Evolutionary conservation across 2,329 filamentous ascomycete genomes (phyloP).

Genomic region (Talaromyces sp.): DNA sequence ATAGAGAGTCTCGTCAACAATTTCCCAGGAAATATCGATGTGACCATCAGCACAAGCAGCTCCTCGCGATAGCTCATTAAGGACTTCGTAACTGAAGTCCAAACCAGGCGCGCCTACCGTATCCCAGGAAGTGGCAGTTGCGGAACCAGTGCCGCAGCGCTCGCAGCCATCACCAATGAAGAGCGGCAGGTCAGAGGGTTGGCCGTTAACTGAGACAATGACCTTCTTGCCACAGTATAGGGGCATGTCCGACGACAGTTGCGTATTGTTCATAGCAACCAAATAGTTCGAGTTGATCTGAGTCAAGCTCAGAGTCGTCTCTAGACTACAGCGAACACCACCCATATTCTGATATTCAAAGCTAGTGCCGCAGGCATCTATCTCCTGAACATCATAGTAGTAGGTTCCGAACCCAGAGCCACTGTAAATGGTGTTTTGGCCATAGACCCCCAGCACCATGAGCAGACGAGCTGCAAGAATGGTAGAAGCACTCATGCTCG

Average conservation of each 20-base stretch:
- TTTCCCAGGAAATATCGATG: conserved; percentile 18
- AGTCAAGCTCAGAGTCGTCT: too few relatives aligned
- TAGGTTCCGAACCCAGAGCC: conserved; percentile 5
- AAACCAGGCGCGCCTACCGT: not conserved
- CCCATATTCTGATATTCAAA: too few relatives aligned
- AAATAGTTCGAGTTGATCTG: too few relatives aligned
- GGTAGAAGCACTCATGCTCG: not conserved
- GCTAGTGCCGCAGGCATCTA: too few relatives aligned
- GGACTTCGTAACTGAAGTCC: conserved; percentile 16
- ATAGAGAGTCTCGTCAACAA: conserved; percentile 20
- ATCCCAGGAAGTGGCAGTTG: conserved; percentile 11
- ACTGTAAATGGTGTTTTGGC: not conserved
- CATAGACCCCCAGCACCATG: not conserved
- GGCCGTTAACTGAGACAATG: conserved; percentile 18
- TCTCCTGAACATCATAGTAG: too few relatives aligned
- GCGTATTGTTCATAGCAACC: conserved; percentile 3
- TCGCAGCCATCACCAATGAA: conserved; percentile 20
- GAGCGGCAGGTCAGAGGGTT: conserved; percentile 17
- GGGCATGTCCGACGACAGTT: conserved; percentile 15
- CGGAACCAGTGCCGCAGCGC: conserved; percentile 16
- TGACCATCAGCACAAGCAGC: conserved; percentile 17
- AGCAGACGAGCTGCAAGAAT: conserved; percentile 11
- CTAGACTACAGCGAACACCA: too few relatives aligned
- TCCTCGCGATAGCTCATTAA: conserved; percentile 11
- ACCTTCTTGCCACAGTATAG: conserved; percentile 20